Evolutionary conservation across 2,329 filamentous ascomycete genomes (phyloP).

Genomic region (Madurella fahalii): DNA sequence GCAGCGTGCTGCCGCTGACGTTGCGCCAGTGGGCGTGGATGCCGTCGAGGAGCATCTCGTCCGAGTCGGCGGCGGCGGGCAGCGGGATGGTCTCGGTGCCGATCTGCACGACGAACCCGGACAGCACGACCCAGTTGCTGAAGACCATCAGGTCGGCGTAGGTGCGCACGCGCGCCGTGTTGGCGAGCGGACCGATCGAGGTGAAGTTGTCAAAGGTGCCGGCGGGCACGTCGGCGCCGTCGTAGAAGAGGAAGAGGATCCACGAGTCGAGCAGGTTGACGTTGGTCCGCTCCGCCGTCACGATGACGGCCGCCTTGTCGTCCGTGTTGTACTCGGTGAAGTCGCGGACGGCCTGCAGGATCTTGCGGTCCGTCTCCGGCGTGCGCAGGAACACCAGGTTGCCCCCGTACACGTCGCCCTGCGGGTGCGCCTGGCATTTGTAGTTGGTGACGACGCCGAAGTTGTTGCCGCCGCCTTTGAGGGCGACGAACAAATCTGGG

Average conservation of each 20-base stretch:
- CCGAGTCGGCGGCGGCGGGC: conserved; percentile 11
- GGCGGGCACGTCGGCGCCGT: conserved; percentile 49
- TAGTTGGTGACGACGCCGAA: conserved; percentile 31
- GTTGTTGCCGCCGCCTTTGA: conserved; percentile 27
- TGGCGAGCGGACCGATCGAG: conserved; percentile 38
- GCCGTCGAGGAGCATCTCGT: conserved; percentile 13
- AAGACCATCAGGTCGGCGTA: conserved; percentile 28
- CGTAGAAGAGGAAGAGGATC: conserved; percentile 61
- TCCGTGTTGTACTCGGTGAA: conserved; percentile 57
- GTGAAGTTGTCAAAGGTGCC: conserved; percentile 56
- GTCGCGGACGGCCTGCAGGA: conserved; percentile 40
- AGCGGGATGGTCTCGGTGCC: conserved; percentile 27
- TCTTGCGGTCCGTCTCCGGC: conserved; percentile 26
- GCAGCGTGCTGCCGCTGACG: conserved; percentile 8
- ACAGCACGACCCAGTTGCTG: conserved; percentile 24
- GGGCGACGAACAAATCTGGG: conserved; percentile 20
- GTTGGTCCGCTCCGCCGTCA: conserved; percentile 47
- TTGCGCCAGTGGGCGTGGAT: conserved; percentile 24
- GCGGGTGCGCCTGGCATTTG: conserved; percentile 39
- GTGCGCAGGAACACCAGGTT: conserved; percentile 36
- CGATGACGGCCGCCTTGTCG: conserved; percentile 56
- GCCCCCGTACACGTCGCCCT: conserved; percentile 42
- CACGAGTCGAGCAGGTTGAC: conserved; percentile 47
- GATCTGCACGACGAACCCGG: conserved; percentile 23
- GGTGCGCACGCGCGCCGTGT: conserved; percentile 28